Evolutionary conservation across 345 rosid genomes (phyloP), one percentile per base, ranked within the genome.

Genomic region (Viola odorata): DNA sequence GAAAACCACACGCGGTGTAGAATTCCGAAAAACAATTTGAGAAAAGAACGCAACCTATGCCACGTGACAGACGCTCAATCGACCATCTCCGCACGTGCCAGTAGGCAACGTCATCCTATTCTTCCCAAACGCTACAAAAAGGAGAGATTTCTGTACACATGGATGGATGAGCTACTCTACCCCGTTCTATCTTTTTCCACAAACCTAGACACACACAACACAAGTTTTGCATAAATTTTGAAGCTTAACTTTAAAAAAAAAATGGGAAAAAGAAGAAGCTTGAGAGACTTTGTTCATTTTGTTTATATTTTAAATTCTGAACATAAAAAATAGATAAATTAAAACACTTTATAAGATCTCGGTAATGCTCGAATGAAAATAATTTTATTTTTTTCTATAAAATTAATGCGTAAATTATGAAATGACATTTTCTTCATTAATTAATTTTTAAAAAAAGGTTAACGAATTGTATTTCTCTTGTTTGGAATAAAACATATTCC

Each of bases 51-150:
- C 72, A 75, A 65, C 69, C 75, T 70, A 58, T 47, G 75, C 79
- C 87, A 83, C 84, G 81, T 83, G 84, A 80, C 57, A 13, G n/a
- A 11, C 42, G 3, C 45, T 69, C 61, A 15, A 41, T 37, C 50
- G 60, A 45, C 52, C 69, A 38, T 53, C 65, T 12, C 62, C 78
- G 68, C 81, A 78, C 83, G 83, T 74, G 88, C 81, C 75, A 11
- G 13, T 0, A 2, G 55, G 54, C 60, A 11, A 71, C 74, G 81
- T 77, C 84, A 73, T 62, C 32, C 67, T 42, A 41, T 55, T 52
- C 36, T 14, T 55, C 36, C 11, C 3, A 55, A 13, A 39, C 8
- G 8, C 5, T 8, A 44, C 12, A 6, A 4, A 41, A 8, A 42
- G 8, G 1, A 16, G 3, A 51, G 10, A 51, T 7, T 42, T 11